Base-by-base conservation (phyloP, 345 rosid genomes). In the Erodium maritimum region DNA sequence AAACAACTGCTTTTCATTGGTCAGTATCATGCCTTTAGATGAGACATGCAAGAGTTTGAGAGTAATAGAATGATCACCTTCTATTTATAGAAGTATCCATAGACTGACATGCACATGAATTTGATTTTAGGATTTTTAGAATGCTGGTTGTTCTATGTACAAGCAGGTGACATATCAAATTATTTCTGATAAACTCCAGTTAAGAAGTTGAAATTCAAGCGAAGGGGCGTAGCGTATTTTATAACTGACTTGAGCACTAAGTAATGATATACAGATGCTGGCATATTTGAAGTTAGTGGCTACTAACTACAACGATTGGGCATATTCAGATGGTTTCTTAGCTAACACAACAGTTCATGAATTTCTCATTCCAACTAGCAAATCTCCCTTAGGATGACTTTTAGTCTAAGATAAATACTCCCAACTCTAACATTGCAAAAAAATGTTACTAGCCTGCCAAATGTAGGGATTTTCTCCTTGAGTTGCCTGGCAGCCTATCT, bases 391-490 rank as follows among this genome's bases (percentile, higher is more conserved):
- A 14, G 14, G 14, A 10, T 10, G 16, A 29, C 14, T 42, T 42
- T 42, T 14, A 0, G 11, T 42, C 42, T 23, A 37, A 37, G 22
- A 58, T 56, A 1, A 19, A 5, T 34, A 34, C 4, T 37, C 0
- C 45, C 5, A 5, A 45, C 46, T 58, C 61, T 58, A n/a, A n/a
- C n/a, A n/a, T n/a, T n/a, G 8, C 23, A 21, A 60, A 11, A 7
- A 21, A 57, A 53, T 19, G 3, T 56, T 3, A 24, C 61, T 22
- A 50, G 86, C 99, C 99, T 93, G 96, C 99, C 99, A 93, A 78
- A 93, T 79, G 75, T 77, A 93, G 29, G 99, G 78, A 75, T 93
- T 93, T 73, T 93, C 99, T 65, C 99, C 99, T 73, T 86, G 88
- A 51, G 96, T 85, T 50, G 96, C 82, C 64, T 88, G 96, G 77